phyloP scores from a whole-genome alignment of 2,329 filamentous ascomycete species.

The Monilinia laxa region DNA sequence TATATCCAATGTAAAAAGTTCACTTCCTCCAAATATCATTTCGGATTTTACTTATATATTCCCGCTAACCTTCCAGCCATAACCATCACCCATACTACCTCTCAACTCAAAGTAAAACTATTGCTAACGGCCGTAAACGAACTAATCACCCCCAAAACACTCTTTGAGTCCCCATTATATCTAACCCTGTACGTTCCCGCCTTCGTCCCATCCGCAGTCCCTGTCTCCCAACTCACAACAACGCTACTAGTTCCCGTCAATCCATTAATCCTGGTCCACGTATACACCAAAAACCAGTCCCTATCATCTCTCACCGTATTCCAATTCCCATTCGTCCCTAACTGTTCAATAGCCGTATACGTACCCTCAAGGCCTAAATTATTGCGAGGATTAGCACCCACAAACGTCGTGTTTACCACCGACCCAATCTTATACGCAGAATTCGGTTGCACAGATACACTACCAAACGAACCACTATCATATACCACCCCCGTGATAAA shows the following conservation, averaged over 20 bases:
- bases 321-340: slow-evolving; percentile 54
- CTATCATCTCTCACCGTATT: slow-evolving; percentile 64
- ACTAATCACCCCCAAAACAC: slow-evolving; percentile 56
- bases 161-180: slow-evolving; percentile 83
- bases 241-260: slow-evolving; percentile 75
- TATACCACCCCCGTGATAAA: slow-evolving; percentile 81
- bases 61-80: not conserved
- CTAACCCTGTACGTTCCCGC: slow-evolving; percentile 71
- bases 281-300: slow-evolving; percentile 82
- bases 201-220: slow-evolving; percentile 47
- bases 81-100: not conserved
- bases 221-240: slow-evolving; percentile 76
- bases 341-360: slow-evolving; percentile 71
- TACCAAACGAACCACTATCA: slow-evolving; percentile 70
- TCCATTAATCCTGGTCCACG: slow-evolving; percentile 70
- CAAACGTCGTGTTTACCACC: slow-evolving; percentile 66
- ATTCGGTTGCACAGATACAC: slow-evolving; percentile 56
- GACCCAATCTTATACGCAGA: slow-evolving; percentile 59
- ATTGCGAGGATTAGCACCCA: slow-evolving; percentile 86
- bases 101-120: slow-evolving; percentile 32
- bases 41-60: not conserved
- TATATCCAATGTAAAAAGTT: not conserved
- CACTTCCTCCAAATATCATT: not conserved
- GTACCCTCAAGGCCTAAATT: slow-evolving; percentile 76
- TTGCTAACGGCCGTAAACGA: slow-evolving; percentile 66